Evolutionary conservation across 208 protist species (phyloP).

Genomic region (Trypanosoma mega): DNA sequence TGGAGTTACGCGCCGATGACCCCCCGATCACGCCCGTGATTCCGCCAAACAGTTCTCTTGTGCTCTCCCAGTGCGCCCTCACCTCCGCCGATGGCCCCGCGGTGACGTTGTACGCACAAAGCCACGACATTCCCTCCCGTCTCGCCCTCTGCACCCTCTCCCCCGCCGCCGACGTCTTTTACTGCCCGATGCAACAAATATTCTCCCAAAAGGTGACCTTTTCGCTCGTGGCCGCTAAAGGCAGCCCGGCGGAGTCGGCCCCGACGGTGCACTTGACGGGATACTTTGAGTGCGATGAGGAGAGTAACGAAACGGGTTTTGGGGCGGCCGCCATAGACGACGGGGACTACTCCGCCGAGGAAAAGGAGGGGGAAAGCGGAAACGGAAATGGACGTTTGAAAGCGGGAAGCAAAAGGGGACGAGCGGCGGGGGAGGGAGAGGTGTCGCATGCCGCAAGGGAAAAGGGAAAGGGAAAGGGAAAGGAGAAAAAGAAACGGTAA

Average conservation of each 20-base stretch:
- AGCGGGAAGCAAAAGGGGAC: slow-evolving; percentile 11
- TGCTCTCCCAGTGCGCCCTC: slow-evolving; percentile 76
- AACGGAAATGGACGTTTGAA: slow-evolving; percentile 5
- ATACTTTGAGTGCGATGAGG: slow-evolving; percentile 68
- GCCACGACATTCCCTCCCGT: slow-evolving; percentile 49
- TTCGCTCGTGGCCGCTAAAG: slow-evolving; percentile 37
- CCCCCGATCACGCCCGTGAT: slow-evolving; percentile 58
- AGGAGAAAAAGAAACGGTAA: slow-evolving; percentile 6
- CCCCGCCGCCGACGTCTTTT: slow-evolving; percentile 42
- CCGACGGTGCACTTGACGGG: slow-evolving; percentile 76
- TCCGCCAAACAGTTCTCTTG: slow-evolving; percentile 48
- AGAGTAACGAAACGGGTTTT: slow-evolving; percentile 21
- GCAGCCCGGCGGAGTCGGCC: slow-evolving; percentile 11
- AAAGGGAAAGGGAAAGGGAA: slow-evolving; percentile 18
- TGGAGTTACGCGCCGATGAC: slow-evolving; percentile 57
- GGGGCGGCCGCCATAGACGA: slow-evolving; percentile 24
- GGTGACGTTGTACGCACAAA: slow-evolving; percentile 72
- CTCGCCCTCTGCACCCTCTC: slow-evolving; percentile 62
- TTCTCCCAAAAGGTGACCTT: slow-evolving; percentile 67
- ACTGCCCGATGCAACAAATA: slow-evolving; percentile 66
- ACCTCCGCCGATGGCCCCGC: slow-evolving; percentile 31
- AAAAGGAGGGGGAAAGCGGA: slow-evolving; percentile 18
- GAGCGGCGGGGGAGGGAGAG: slow-evolving; percentile 6
- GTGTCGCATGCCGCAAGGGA: too few species aligned
- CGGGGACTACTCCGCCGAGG: slow-evolving; percentile 24